phyloP scores from a whole-genome alignment of 495 filamentous ascomycete genomes.

The Opeltia flavorubescens region DNA sequence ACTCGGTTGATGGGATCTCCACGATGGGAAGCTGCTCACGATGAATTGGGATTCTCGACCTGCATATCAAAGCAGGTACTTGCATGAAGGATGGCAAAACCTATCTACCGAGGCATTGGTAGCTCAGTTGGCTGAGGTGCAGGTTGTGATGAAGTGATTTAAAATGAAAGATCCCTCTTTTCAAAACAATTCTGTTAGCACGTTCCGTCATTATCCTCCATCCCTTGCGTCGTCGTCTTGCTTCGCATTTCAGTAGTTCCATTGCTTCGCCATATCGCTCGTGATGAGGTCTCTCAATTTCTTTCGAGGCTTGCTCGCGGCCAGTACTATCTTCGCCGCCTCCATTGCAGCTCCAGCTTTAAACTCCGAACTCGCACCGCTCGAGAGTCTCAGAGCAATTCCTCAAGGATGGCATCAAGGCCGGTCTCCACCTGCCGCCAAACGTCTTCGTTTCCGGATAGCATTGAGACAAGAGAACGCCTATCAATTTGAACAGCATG shows the following conservation, averaged over 20 bases:
- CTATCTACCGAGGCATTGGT: no score
- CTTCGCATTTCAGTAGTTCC: neutral
- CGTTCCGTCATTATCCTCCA: no score
- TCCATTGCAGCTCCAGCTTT: neutral
- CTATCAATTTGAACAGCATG: conserved; percentile 40
- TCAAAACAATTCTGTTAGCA: no score
- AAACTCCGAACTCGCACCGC: neutral
- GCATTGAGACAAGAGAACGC: conserved; percentile 38
- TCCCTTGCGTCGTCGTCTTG: neutral
- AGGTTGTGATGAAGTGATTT: no score
- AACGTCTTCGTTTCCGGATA: conserved; percentile 36
- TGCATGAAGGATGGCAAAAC: no score
- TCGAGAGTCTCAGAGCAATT: conserved; percentile 8
- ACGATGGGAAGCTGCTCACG: no score
- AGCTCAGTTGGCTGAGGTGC: no score
- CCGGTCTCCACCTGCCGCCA: conserved; percentile 20
- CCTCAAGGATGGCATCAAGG: conserved; percentile 18
- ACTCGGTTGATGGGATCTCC: no score
- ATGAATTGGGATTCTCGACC: no score
- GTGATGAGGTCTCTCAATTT: neutral
- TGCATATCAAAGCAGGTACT: no score
- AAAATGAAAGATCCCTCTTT: neutral
- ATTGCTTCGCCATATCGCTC: neutral
- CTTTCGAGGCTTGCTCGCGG: neutral
- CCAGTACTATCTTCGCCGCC: neutral